Evolutionary conservation across 306 rosid species (phyloP).

Genomic region (Gastrolobium villosum): DNA sequence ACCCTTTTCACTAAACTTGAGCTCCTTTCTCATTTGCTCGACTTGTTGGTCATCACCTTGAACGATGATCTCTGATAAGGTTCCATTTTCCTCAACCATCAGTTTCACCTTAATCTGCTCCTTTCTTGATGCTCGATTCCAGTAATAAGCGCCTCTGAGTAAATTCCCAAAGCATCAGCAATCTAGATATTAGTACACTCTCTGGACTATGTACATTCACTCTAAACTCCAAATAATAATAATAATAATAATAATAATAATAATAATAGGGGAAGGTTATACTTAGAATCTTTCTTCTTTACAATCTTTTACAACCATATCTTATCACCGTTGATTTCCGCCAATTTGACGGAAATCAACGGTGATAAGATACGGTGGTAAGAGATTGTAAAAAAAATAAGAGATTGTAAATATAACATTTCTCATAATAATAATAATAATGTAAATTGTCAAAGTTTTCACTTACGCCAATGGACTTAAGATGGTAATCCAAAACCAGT

Average conservation of each 20-base stretch:
- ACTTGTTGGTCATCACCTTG: slow-evolving; percentile 95
- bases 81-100: slow-evolving; percentile 65
- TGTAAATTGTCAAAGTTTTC: background rate
- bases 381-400: too few relatives aligned
- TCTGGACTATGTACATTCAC: background rate
- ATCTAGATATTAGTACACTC: background rate
- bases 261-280: too few relatives aligned
- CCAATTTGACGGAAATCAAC: too few relatives aligned
- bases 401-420: too few relatives aligned
- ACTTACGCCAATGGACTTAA: slow-evolving; percentile 94
- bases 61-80: slow-evolving; percentile 68
- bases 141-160: slow-evolving; percentile 82
- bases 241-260: background rate
- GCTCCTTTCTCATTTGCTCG: slow-evolving; percentile 84
- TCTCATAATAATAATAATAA: background rate
- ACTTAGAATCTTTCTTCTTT: too few relatives aligned
- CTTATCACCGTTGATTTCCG: too few relatives aligned
- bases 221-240: background rate
- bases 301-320: too few relatives aligned
- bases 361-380: too few relatives aligned
- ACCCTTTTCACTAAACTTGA: slow-evolving; percentile 78
- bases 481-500: slow-evolving; percentile 85
- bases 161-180: slow-evolving; percentile 30
- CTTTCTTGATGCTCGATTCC: slow-evolving; percentile 83
- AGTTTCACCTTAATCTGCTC: slow-evolving; percentile 87